Percentiles rank a stretch among this genome's conserved stretches.
These are phyloP conservation scores for Kodamaea sagamina DNA, from an alignment of 805 yeast species.

Conservation along the genomic window DNA sequence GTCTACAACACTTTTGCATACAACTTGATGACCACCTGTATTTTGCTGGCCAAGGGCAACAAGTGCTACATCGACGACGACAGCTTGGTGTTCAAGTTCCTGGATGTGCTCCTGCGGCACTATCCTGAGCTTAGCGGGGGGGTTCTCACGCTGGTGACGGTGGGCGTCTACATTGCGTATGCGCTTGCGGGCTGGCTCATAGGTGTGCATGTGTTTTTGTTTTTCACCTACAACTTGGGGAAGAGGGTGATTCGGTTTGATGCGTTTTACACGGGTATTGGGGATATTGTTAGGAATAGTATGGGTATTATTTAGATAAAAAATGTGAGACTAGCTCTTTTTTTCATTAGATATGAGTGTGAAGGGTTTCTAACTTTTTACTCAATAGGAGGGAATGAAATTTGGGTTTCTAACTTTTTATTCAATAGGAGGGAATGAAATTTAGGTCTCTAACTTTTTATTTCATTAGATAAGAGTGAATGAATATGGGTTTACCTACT, in stretches of 20 bases:
- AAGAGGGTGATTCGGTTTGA: constrained; percentile 4
- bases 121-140: constrained; percentile 8
- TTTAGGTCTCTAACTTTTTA: neutral
- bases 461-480: no score
- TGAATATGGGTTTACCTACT: no score
- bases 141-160: constrained; percentile 10
- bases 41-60: neutral
- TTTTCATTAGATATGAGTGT: neutral
- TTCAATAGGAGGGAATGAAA: no score
- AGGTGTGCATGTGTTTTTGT: constrained; percentile 12
- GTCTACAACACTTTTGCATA: constrained; percentile 10
- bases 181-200: constrained; percentile 11
- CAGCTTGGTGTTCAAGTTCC: constrained; percentile 12
- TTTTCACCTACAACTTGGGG: constrained; percentile 9
- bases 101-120: constrained; percentile 5
- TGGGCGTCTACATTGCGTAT: constrained; percentile 9
- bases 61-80: neutral
- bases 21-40: constrained; percentile 6
- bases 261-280: constrained; percentile 7
- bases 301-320: constrained; percentile 8
- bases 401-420: neutral
- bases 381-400: no score
- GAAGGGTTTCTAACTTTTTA: neutral
- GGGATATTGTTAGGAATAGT: constrained; percentile 5
- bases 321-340: no score